A percentile compares a stretch with the other conserved stretches of the same genome.
Conservation (phyloP, 75 land plant genomes). For the Cunninghamia lanceolata region DNA sequence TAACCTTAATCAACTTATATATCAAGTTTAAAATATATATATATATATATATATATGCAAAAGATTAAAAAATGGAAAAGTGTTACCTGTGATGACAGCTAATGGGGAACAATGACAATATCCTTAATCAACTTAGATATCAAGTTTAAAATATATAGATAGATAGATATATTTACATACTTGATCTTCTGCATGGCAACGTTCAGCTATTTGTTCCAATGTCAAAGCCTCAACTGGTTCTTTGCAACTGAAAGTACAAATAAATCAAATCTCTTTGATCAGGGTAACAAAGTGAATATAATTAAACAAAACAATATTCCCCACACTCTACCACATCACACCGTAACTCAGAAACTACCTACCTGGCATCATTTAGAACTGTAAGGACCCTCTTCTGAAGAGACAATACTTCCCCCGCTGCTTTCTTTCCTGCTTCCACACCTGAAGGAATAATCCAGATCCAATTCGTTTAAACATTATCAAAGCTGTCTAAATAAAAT, state of each 20-base stretch:
- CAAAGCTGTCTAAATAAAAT: not conserved
- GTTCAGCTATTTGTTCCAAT: conserved; percentile 86
- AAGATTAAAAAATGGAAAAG: not conserved
- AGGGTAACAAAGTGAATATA: not conserved
- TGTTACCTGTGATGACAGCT: not conserved
- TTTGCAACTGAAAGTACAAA: conserved; percentile 65
- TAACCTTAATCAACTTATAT: conserved; percentile 2
- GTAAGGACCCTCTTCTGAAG: conserved; percentile 88
- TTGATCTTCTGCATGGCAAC: conserved; percentile 81
- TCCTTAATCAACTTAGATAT: conserved; percentile 1
- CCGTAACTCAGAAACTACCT: not conserved
- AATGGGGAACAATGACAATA: conserved; percentile 10
- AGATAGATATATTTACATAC: conserved; percentile 21
- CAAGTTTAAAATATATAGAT: not conserved
- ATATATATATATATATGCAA: too few species aligned
- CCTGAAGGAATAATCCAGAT: conserved; percentile 39
- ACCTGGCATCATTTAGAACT: conserved; percentile 93
- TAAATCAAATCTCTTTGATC: conserved; percentile 3
- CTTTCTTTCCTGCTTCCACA: conserved; percentile 97
- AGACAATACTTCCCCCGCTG: conserved; percentile 95
- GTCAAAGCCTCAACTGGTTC: conserved; percentile 91
- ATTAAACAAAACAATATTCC: not conserved
- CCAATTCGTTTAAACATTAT: not conserved
- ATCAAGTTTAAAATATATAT: not conserved
- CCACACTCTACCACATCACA: not conserved